Percentiles rank a stretch among this genome's conserved stretches.
Evolutionary conservation across 2,329 filamentous ascomycete species (phyloP).

Genomic region (Falciphora oryzae): DNA sequence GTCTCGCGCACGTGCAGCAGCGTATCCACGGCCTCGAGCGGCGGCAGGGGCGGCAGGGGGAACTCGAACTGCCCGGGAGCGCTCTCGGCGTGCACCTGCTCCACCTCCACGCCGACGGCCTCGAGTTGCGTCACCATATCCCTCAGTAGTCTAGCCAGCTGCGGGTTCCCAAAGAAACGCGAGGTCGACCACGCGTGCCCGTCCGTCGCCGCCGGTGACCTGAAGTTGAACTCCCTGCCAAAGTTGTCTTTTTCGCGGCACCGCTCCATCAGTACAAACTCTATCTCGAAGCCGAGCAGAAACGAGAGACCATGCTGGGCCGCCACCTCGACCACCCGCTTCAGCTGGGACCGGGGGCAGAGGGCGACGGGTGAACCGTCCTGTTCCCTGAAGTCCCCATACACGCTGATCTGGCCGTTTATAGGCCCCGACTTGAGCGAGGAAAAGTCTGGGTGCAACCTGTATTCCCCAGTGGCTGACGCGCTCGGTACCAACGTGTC

Average conservation of each 20-base stretch:
- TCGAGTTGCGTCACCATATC: slow-evolving; percentile 59
- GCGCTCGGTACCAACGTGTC: slow-evolving; percentile 52
- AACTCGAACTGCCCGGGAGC: slow-evolving; percentile 74
- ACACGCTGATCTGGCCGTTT: slow-evolving; percentile 57
- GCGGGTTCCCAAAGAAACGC: slow-evolving; percentile 54
- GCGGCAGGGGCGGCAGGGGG: slow-evolving; percentile 56
- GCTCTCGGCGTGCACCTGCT: slow-evolving; percentile 71
- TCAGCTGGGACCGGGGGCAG: slow-evolving; percentile 63
- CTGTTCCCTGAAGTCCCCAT: slow-evolving; percentile 58
- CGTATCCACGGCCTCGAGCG: slow-evolving; percentile 64
- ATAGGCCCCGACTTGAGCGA: slow-evolving; percentile 55
- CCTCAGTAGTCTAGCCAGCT: slow-evolving; percentile 52
- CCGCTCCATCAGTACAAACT: slow-evolving; percentile 62
- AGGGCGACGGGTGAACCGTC: slow-evolving; percentile 43
- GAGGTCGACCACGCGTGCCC: slow-evolving; percentile 69
- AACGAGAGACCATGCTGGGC: slow-evolving; percentile 49
- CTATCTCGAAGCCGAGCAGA: slow-evolving; percentile 74
- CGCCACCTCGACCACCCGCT: slow-evolving; percentile 46
- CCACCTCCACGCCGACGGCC: slow-evolving; percentile 57
- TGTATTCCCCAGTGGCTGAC: slow-evolving; percentile 58
- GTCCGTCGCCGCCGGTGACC: slow-evolving; percentile 39
- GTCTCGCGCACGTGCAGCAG: slow-evolving; percentile 67
- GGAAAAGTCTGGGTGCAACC: slow-evolving; percentile 58
- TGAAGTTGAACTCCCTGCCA: slow-evolving; percentile 25
- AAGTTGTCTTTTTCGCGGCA: too few species aligned